Base-by-base conservation (phyloP, 1,284 basidiomycete genomes). In the Xerocomus amazonicus region DNA sequence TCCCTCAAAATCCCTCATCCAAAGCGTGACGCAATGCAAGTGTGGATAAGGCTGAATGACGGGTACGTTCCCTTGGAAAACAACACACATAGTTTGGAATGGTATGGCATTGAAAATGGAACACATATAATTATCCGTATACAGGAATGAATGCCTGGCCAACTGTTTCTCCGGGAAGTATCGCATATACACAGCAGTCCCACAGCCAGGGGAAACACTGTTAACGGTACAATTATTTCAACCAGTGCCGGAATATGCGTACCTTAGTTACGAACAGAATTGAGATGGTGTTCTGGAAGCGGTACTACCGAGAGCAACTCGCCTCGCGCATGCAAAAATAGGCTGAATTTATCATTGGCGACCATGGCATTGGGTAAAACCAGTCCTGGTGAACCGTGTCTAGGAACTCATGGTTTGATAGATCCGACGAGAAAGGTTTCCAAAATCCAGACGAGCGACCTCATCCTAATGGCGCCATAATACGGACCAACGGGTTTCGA, bases 21-120 rank as follows among this genome's bases (percentile, higher is more conserved):
- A 16, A 45, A 27, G 5, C 56, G 61, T 19, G 62, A 67, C 40
- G 59, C 62, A 6, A 52, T 80, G 17, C 58, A 59, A 45, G 58
- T 88, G 36, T 87, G 81, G 80, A 60, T 84, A 38, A 69, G 68
- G 39, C 75, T 85, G 74, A 63, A 67, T 14, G 75, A 82, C 55
- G 73, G 71, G 27, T 69, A 80, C 33, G 66, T 70, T 23, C 69
- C 72, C 43, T 63, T 90, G 26, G 55, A 60, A 14, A 71, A 76
- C 29, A 65, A 76, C 29, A 76, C 80, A 48, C 76, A 76, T 46
- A 77, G 82, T 52, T 62, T 90, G 43, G 77, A 74, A 47, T 89
- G 87, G 85, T 78, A 83, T 61, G 87, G 87, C 3, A 60, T 90
- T 34, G 83, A 87, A 53, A 73, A 79, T n/a, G 76, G 72, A 28